A percentile compares a stretch with the other conserved stretches of the same genome.
Conservation (phyloP, 345 rosid species). For the Odontarrhena argentea region DNA sequence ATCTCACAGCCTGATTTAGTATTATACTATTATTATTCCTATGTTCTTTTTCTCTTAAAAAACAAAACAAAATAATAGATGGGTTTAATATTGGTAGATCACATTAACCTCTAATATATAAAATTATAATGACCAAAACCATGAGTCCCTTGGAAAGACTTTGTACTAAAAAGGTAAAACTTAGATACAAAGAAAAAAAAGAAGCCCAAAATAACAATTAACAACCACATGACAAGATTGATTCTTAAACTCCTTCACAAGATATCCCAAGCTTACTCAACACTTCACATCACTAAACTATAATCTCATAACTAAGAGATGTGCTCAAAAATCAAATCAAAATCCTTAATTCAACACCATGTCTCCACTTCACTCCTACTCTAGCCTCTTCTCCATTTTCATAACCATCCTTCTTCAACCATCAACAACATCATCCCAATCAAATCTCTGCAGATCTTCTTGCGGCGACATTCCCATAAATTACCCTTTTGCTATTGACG, state of each 20-base stretch:
- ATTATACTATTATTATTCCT: no score
- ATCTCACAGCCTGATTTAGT: no score
- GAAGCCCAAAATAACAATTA: not conserved
- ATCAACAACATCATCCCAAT: slow-evolving; percentile 44
- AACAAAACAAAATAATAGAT: no score
- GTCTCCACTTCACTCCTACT: slow-evolving; percentile 39
- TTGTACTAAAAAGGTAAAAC: no score
- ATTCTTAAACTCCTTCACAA: slow-evolving; percentile 43
- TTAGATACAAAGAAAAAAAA: no score
- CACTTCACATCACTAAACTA: slow-evolving; percentile 35
- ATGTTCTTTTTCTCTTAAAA: no score
- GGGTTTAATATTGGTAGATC: no score
- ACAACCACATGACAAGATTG: slow-evolving; percentile 17
- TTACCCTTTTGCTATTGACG: slow-evolving; percentile 80
- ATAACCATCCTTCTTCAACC: slow-evolving; percentile 21
- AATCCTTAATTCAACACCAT: slow-evolving; percentile 7
- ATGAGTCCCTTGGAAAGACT: not conserved
- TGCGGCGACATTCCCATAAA: slow-evolving; percentile 72
- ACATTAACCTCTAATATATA: no score
- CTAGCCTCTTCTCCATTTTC: slow-evolving; percentile 22
- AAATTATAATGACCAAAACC: not conserved
- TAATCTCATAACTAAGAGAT: slow-evolving; percentile 13
- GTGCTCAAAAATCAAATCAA: slow-evolving; percentile 7
- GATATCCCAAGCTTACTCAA: slow-evolving; percentile 41
- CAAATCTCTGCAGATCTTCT: slow-evolving; percentile 60